Base-by-base conservation (phyloP, 495 filamentous ascomycete species). In the Viridothelium virens region DNA sequence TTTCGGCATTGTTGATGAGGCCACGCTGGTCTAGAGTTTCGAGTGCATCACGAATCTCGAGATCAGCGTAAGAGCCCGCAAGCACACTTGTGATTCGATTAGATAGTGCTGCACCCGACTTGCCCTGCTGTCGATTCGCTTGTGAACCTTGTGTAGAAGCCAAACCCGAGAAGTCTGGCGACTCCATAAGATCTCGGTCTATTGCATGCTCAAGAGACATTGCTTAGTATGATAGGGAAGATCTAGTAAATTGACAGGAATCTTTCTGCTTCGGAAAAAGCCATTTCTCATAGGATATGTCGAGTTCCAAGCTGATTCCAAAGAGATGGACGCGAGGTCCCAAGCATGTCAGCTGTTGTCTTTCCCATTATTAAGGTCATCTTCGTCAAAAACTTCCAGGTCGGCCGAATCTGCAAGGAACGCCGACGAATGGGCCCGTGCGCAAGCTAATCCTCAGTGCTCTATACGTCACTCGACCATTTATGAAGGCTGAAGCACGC, bases 1-100 rank as follows among this genome's bases (percentile, higher is more conserved):
- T 88, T 67, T 95, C 90, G 7, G 88, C 79, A 7, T 84, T 91
- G 72, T 97, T 97, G 48, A 84, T 79, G 14, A 91, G 74, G 1
- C 84, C 84, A 33, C 87, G 80, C 38, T 85, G 79, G 74, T 96
- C 92, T 14, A 97, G 79, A 0, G 90, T 85, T 63, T 82, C 79
- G 39, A 99, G 81, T 41, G 91, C 88, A 79, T 96, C 89, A 64
- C 91, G 85, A 67, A 97, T 96, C 67, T 97, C 93, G 2, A 89
- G 84, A 75, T 97, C 94, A 39, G 90, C 88, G 77, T 96, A 97
- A 0, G 93, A 96, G 2, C 90, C 85, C 14, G 94, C 96, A 41
- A 97, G 85, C 18, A 97, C 89, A 62, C 83, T 88, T 16, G 90
- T 89, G 67, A 97, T 80, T 74, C 93, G 89, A 70, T 81, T 84